Evolutionary conservation across 2,329 filamentous ascomycete species (phyloP), one percentile per base, ranked within the genome.

Genomic region (Penicillium sp.): DNA sequence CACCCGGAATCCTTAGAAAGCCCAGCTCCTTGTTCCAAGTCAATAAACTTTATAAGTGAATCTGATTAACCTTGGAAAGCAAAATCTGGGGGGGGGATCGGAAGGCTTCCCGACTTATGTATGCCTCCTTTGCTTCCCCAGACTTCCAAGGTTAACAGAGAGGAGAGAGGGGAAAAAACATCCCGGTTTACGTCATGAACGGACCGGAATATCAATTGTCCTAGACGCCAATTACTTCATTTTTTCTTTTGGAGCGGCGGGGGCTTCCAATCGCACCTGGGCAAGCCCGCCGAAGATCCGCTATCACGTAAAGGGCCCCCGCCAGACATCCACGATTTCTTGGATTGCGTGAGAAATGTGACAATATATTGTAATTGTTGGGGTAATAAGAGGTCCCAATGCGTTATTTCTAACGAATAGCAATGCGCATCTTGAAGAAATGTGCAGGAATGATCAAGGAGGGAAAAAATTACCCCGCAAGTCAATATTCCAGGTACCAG

Each of bases 401-500:
- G 43, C 51, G 46, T 26, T 14, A 50, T 53, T 50, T 53, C 39
- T 53, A 38, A 43, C 40, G 51, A 53, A 53, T 53, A 7, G n/a
- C 39, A 19, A 29, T 18, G 18, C 39, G 4, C 6, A 26, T 38
- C 38, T 18, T 11, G 16, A 11, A 16, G 32, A 23, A 54, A 50
- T 52, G 54, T 58, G 52, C 39, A 36, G 54, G 39, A 29, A 16
- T 13, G 58, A 62, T 65, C 59, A 57, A 43, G 26, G 18, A 27
- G 26, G 26, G 16, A 29, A 30, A 27, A 45, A 59, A n/a, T 41
- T 52, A 64, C 61, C 62, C 61, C 62, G 62, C 61, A 62, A 59
- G 39, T 49, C 46, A 52, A 53, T 50, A 55, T 61, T 64, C 55
- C 61, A 65, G 62, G 62, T 64, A 65, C 62, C 59, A 51, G 36